Evolutionary conservation across 768 basidiomycete species (phyloP), one percentile per base, ranked within the genome.

Genomic region (Auriscalpium orientale): DNA sequence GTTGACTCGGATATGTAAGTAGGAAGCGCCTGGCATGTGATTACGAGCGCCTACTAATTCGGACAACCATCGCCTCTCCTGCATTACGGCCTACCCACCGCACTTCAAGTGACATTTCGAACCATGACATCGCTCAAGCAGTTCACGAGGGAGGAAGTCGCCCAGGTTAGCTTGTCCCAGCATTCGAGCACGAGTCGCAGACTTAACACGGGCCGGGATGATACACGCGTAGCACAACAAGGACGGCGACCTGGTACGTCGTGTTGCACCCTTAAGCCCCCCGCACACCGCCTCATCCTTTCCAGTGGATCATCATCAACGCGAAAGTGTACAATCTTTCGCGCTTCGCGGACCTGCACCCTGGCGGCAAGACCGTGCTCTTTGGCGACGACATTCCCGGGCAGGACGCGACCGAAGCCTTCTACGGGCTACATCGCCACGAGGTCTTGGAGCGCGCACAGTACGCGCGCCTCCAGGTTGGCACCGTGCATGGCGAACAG

Each of bases 371-470:
- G 0, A 78, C 81, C 2, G 91, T 92, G 37, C 76, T 97, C 13
- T 69, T 84, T 16, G 84, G 89, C 64, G 70, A 75, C 6, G 87
- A 89, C 62, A 79, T 95, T 49, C 91, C 89, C 51, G 93, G 91
- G 9, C 79, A 89, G 68, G 93, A 97, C 63, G 87, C 86, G 1
- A 95, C 93, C 0, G 87, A 91, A 37, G 79, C 80, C 5, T 97
- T 98, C 75, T 97, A 86, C 64, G 82, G 88, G 53, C 83, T 98
- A 43, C 95, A 98, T 67, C 81, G 91, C 21, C 80, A 85, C 44
- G 93, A 95, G 64, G 83, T 97, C 15, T 78, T 98, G 46, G 72
- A 79, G 56, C 83, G 78, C 60, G 85, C 89, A 0, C 87, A 89
- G 55, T 91, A 85, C 63, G 70, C 77, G 51, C 82, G 89, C 2